Conservation (phyloP, 2,329 filamentous ascomycete species). For the Mycocentrospora acerina region DNA sequence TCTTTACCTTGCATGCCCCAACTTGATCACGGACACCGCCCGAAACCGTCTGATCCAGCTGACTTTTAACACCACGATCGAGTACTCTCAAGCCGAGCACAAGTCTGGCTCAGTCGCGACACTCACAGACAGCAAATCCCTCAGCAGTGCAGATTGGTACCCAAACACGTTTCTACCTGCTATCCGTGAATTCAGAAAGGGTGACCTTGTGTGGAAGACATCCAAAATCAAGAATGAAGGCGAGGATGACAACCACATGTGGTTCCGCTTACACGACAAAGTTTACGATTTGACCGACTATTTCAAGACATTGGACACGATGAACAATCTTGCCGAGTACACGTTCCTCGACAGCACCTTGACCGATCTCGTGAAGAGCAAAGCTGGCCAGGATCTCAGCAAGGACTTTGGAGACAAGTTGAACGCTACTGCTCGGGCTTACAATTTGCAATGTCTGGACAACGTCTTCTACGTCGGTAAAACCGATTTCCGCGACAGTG, state of each 20-base stretch:
- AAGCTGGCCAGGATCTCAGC: slow-evolving; percentile 79
- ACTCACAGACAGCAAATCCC: slow-evolving; percentile 53
- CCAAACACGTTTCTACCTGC: slow-evolving; percentile 68
- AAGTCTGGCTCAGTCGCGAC: slow-evolving; percentile 64
- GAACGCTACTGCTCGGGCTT: slow-evolving; percentile 56
- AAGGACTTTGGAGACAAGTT: slow-evolving; percentile 61
- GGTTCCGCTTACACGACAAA: slow-evolving; percentile 74
- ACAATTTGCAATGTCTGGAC: slow-evolving; percentile 78
- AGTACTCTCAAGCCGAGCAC: slow-evolving; percentile 63
- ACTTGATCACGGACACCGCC: slow-evolving; percentile 58
- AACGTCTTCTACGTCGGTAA: slow-evolving; percentile 81
- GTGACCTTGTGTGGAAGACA: slow-evolving; percentile 73
- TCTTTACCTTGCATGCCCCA: slow-evolving; percentile 71
- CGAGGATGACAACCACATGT: slow-evolving; percentile 66
- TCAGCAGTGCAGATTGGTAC: slow-evolving; percentile 77
- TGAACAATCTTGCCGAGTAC: slow-evolving; percentile 60
- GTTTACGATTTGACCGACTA: slow-evolving; percentile 94
- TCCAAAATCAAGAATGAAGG: slow-evolving; percentile 65
- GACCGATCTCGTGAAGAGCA: slow-evolving; percentile 67
- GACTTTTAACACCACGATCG: slow-evolving; percentile 64
- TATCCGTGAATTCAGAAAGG: slow-evolving; percentile 86
- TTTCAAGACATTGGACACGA: slow-evolving; percentile 70
- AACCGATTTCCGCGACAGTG: slow-evolving; percentile 76
- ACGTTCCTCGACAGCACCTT: slow-evolving; percentile 72
- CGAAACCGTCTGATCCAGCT: slow-evolving; percentile 57